Percentiles rank a stretch among this genome's conserved stretches.
phyloP scores from a whole-genome alignment of 805 yeast species.

The Kluyveromyces nonfermentans region DNA sequence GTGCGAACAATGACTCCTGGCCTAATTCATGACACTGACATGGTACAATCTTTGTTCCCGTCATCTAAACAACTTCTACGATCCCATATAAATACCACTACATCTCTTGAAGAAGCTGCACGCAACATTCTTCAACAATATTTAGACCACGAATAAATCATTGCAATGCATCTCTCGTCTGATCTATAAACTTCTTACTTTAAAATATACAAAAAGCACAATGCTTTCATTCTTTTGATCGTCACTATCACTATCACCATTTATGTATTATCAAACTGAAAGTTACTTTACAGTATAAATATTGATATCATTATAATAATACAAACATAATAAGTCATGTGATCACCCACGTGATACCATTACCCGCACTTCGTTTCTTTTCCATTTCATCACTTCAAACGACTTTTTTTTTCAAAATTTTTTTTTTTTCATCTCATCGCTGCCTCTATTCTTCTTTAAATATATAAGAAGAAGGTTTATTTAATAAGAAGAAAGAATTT shows the following conservation, averaged over 20 bases:
- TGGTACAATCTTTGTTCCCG: constrained; percentile 10
- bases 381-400: background rate
- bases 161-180: no score
- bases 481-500: no score
- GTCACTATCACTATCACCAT: no score
- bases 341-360: background rate
- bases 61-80: constrained; percentile 3
- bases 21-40: constrained; percentile 22
- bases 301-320: no score
- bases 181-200: no score
- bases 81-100: background rate
- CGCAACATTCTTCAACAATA: background rate
- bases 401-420: background rate
- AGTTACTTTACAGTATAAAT: no score
- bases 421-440: background rate
- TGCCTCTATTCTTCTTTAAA: background rate
- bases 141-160: background rate
- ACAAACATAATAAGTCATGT: background rate
- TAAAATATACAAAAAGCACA: no score
- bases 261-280: no score
- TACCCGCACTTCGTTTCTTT: background rate
- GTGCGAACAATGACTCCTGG: constrained; percentile 16
- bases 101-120: background rate
- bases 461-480: constrained; percentile 1
- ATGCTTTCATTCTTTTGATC: no score